Evolutionary conservation across 208 protist genomes (phyloP), one percentile per base, ranked within the genome.

Genomic region (Borovskyia barvae): DNA sequence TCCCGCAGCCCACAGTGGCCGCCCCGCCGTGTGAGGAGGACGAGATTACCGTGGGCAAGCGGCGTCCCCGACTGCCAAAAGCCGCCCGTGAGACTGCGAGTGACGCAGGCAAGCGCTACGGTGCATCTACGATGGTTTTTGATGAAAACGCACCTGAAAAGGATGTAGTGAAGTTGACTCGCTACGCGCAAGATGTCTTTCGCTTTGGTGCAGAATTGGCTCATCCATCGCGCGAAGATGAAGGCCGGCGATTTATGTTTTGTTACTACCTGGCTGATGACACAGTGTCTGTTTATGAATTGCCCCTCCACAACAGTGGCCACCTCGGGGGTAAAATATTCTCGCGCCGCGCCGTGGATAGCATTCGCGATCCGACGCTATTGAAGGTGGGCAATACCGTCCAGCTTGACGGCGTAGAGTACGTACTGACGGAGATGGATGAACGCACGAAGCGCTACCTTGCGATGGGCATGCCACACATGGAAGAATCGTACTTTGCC

Each of bases 211-310:
- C 85, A 25, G 66, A 72, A 30, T 48, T 92, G 53, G 77, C 72
- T 40, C 66, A 87, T 8, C 76, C 76, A 8, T 55, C 48, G 20
- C 53, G 65, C 8, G 58, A 66, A n/a, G 89, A 97, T 71, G 68
- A 63, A 24, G 83, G 77, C 20, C 66, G 94, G 33, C 37, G 46
- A 17, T 97, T 97, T 58, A 69, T 97, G 30, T 55, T 97, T 20
- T 85, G 85, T 65, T 97, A 94, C 74, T 98, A 97, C 70, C 87
- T 98, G 2, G 85, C 90, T 11, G 97, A 99, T 63, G 95, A 98
- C 70, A 97, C 97, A 28, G 81, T 99, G 14, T 85, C 87, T 17
- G 75, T 99, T 8, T 85, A 81, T 59, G 97, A 99, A 77, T 41
- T 93, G 30, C 52, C 66, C 17, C 64, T 93, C 22, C 53, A 77